phyloP scores from a whole-genome alignment of 257 asterid species.

The Scutellaria baicalensis region DNA sequence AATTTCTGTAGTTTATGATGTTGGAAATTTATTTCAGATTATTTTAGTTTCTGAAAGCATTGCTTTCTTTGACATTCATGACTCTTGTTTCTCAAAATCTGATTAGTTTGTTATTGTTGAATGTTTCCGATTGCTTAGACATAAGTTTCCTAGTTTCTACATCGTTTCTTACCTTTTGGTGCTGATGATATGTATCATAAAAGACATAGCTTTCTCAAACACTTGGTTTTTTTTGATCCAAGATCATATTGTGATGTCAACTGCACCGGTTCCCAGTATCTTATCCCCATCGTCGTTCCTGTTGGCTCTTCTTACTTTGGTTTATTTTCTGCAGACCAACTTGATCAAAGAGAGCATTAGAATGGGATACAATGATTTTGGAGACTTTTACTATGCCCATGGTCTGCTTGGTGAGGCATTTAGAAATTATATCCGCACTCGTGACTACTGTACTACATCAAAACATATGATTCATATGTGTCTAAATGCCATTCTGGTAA shows the following conservation, averaged over 20 bases:
- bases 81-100: background rate
- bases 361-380: conserved; percentile 98
- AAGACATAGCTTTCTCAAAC: background rate
- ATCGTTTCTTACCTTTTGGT: background rate
- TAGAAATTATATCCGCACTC: conserved; percentile 84
- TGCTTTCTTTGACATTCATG: background rate
- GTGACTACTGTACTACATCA: conserved; percentile 92
- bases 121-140: background rate
- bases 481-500: conserved; percentile 74
- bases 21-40: background rate
- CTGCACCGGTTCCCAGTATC: background rate
- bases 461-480: conserved; percentile 90
- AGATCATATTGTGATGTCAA: background rate
- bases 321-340: conserved; percentile 60
- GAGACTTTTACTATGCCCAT: conserved; percentile 84
- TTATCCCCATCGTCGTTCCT: background rate
- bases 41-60: background rate
- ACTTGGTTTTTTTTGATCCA: background rate
- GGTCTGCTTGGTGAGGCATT: conserved; percentile 91
- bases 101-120: background rate
- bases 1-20: background rate
- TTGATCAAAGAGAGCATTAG: conserved; percentile 96
- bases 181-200: background rate
- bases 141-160: background rate
- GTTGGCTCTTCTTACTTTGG: background rate